These are phyloP conservation scores for Erysimum cheiranthoides DNA, from an alignment of 345 rosid species.

Conservation along the genomic window DNA sequence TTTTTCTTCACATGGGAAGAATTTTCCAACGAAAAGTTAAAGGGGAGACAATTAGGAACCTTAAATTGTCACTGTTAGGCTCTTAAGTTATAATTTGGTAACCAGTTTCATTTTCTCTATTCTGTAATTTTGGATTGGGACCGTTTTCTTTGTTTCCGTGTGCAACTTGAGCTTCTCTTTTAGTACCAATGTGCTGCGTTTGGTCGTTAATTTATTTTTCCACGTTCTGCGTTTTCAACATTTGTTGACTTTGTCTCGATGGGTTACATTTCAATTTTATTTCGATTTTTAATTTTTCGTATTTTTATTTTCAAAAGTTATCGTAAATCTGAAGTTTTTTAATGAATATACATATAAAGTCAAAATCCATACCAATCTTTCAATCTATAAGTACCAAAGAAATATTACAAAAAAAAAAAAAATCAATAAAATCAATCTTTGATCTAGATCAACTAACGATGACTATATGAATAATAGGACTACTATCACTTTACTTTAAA, in stretches of 20 bases:
- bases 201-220: not conserved
- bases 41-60: slow-evolving; percentile 35
- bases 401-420: too few species aligned
- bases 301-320: too few species aligned
- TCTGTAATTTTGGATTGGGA: not conserved
- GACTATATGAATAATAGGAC: too few species aligned
- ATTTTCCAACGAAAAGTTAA: slow-evolving; percentile 1
- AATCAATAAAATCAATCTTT: too few species aligned
- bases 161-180: slow-evolving; percentile 41
- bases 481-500: too few species aligned
- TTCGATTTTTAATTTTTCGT: not conserved
- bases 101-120: slow-evolving; percentile 23
- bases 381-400: too few species aligned
- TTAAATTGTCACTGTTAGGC: slow-evolving; percentile 45
- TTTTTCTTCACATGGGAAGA: slow-evolving; percentile 15
- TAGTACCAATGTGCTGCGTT: not conserved
- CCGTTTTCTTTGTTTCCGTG: slow-evolving; percentile 37
- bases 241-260: not conserved
- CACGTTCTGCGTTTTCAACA: slow-evolving; percentile 24
- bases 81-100: slow-evolving; percentile 3
- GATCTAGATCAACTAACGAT: too few species aligned
- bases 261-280: not conserved
- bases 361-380: too few species aligned
- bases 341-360: too few species aligned
- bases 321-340: too few species aligned